Base-by-base conservation (phyloP, 2,329 filamentous ascomycete genomes). In the Hypoxylon sp. region DNA sequence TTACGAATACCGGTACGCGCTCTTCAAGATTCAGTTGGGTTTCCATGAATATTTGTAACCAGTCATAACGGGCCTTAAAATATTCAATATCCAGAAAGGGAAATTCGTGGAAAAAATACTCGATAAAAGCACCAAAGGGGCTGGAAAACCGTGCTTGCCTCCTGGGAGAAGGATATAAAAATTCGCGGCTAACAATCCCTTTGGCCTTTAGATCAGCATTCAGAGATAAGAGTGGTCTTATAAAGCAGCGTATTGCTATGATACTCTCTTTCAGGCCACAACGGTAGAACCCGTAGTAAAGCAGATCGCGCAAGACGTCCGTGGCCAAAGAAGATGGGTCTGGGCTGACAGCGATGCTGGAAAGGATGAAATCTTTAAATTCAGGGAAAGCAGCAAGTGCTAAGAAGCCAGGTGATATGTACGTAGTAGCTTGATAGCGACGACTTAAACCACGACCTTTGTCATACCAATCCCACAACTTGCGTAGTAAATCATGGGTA, bases 1-100 rank as follows among this genome's bases (percentile, higher is more conserved):
- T 3, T 23, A 60, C 51, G 11, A 21, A 6, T 47, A 53, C 11
- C 34, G 56, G 39, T 37, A 60, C 21, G 11, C 47, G 29, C n/a
- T 53, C 29, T 45, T 53, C 12, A 3, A 60, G 39, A 32, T 60
- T 29, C 14, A 41, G 19, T 3, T 37, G 4, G 4, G 27, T 43
- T 7, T 45, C 23, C 9, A 59, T 34, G 47, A 51, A 45, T 14
- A 11, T 25, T 12, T 34, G 8, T 4, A 59, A 5, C 12, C n/a
- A n/a, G n/a, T n/a, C n/a, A n/a, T n/a, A n/a, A n/a, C n/a, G n/a
- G n/a, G n/a, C n/a, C n/a, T n/a, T n/a, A n/a, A n/a, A n/a, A n/a
- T n/a, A n/a, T n/a, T n/a, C n/a, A n/a, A n/a, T n/a, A n/a, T n/a
- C n/a, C n/a, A n/a, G n/a, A n/a, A n/a, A n/a, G n/a, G n/a, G n/a